Evolutionary conservation across 139 green algal species (phyloP).

Genomic region (Asterochloris sp.): DNA sequence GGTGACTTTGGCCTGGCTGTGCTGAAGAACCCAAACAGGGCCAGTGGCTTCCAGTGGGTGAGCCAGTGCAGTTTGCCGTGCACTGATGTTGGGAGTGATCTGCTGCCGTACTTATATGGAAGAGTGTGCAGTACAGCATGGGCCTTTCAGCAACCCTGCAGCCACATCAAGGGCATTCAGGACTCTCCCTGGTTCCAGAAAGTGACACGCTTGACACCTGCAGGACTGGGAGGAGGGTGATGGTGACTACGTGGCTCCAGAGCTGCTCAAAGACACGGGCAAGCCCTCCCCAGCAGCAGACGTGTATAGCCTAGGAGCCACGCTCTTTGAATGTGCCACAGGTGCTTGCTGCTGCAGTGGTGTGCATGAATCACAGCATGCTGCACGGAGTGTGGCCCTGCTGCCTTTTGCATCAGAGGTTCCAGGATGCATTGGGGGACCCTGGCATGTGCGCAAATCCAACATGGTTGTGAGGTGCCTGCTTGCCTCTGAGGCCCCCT

Average conservation of each 20-base stretch:
- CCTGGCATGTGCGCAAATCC: background rate
- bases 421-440: background rate
- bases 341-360: conserved; percentile 19
- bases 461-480: background rate
- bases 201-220: background rate
- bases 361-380: background rate
- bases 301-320: conserved; percentile 60
- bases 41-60: no score
- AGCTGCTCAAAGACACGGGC: conserved; percentile 49
- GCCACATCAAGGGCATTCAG: background rate
- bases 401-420: background rate
- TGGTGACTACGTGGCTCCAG: conserved; percentile 74
- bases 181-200: background rate
- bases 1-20: conserved; percentile 75
- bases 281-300: conserved; percentile 50
- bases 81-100: background rate
- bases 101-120: background rate
- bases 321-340: conserved; percentile 57
- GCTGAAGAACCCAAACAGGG: conserved; percentile 7
- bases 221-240: conserved; percentile 81
- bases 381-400: background rate
- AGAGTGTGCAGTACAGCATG: background rate
- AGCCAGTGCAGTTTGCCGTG: background rate
- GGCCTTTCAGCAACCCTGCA: background rate
- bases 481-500: background rate